Base-by-base conservation (phyloP, 805 yeast species). In the Candida manassasensis region DNA sequence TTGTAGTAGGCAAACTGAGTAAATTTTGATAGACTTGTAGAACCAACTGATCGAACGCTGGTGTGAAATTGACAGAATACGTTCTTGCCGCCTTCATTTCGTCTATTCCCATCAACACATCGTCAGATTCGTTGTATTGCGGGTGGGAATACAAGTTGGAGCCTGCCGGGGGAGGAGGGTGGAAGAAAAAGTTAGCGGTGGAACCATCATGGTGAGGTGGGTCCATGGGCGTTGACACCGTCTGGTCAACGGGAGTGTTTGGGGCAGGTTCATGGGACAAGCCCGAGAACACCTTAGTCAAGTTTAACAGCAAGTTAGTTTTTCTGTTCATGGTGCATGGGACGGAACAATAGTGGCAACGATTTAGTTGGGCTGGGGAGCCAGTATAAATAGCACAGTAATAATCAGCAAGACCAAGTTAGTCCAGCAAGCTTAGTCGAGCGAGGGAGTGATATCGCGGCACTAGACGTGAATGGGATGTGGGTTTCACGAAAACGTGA, bases 191-290 rank as follows among this genome's bases (percentile, higher is more conserved):
- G 18, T 27, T 24, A 11, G 27, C 37, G 33, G 34, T 43, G 28
- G 12, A 10, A 27, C 29, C 27, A 24, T 24, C 27, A 24, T 24
- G 12, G n/a, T 32, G 38, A 12, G 61, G 57, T 11, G 52, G 52
- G 33, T 63, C 70, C 17, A 60, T 39, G 3, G 72, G 72, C 5
- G 72, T 67, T 27, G 44, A 52, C 27, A 64, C 47, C 0, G 71
- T 67, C 43, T 65, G 71, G 22, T 67, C 73, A 30, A 63, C 48
- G n/a, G 73, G 73, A 3, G 73, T 67, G 42, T 48, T 61, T n/a
- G 72, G 72, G 7, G 54, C 59, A 32, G 44, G 33, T 6, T 21
- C 18, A 26, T 19, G 35, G 17, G 45, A 38, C 26, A 53, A 37
- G 35, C 53, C 47, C 16, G 48, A 47, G 31, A 57, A 47, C 14